These are phyloP conservation scores for Thinopyrum elongatum DNA, from an alignment of 176 grass and related monocot genomes.

Conservation along the genomic window DNA sequence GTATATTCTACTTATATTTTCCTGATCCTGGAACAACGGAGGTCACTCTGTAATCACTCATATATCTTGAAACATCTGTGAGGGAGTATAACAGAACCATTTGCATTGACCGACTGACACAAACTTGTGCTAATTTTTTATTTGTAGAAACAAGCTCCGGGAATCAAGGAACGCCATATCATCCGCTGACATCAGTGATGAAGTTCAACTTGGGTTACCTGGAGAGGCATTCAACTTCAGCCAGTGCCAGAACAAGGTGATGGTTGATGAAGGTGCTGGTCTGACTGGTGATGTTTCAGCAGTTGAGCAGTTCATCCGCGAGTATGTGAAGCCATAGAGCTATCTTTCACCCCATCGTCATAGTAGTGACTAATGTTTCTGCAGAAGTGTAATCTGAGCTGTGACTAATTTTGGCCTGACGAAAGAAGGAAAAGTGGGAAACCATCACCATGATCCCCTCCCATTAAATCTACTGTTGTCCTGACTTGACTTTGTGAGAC, in stretches of 20 bases:
- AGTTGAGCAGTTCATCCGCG: slow-evolving; percentile 64
- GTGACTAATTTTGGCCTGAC: neutral
- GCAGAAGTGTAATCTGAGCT: neutral
- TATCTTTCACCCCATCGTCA: neutral
- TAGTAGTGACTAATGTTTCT: neutral
- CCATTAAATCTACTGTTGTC: neutral
- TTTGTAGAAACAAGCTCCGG: slow-evolving; percentile 79
- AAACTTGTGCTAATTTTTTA: neutral
- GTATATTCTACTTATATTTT: neutral
- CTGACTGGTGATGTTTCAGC: slow-evolving; percentile 54
- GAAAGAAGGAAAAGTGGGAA: neutral
- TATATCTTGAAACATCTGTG: neutral
- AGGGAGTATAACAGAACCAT: neutral
- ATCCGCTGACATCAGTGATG: slow-evolving; percentile 70
- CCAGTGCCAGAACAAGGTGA: slow-evolving; percentile 83
- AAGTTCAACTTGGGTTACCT: slow-evolving; percentile 64
- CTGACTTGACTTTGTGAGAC: neutral
- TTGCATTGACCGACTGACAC: neutral
- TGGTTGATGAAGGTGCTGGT: slow-evolving; percentile 62
- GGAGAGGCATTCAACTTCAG: slow-evolving; percentile 67
- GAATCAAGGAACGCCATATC: slow-evolving; percentile 82
- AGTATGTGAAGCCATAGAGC: slow-evolving; percentile 43
- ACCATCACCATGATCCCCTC: neutral
- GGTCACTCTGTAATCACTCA: neutral
- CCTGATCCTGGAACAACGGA: neutral